Conservation (phyloP, 148 eudicot species). For the Vaccinium vitisidaea region DNA sequence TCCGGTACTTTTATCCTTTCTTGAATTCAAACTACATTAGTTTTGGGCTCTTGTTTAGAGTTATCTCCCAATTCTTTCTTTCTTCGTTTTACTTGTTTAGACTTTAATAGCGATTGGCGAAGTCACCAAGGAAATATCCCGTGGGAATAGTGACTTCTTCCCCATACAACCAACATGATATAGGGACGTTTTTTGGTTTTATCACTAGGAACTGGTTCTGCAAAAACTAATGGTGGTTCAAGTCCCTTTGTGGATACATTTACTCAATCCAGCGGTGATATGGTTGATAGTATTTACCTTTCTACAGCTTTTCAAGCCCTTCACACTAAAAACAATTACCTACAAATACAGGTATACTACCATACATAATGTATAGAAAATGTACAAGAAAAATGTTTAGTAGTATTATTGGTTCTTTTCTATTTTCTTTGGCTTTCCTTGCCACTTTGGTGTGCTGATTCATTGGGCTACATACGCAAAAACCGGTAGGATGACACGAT, state of each 20-base stretch:
- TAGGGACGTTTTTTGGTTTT: slow-evolving; percentile 31
- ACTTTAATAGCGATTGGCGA: slow-evolving; percentile 38
- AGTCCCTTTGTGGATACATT: slow-evolving; percentile 40
- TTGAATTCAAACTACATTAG: too few species aligned
- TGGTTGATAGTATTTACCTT: slow-evolving; percentile 47
- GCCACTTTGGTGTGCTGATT: not conserved
- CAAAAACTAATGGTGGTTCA: slow-evolving; percentile 24
- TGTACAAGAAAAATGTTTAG: not conserved
- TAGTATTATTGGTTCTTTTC: not conserved
- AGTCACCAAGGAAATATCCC: slow-evolving; percentile 36
- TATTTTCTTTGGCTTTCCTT: not conserved
- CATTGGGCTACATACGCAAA: not conserved
- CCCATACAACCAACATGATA: slow-evolving; percentile 21
- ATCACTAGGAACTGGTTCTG: slow-evolving; percentile 39
- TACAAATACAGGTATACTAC: slow-evolving; percentile 41
- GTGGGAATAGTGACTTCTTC: slow-evolving; percentile 31
- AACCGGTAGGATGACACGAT: slow-evolving; percentile 38
- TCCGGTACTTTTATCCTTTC: too few species aligned
- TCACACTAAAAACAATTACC: slow-evolving; percentile 36
- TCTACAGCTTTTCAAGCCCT: slow-evolving; percentile 32
- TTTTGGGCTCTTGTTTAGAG: too few species aligned
- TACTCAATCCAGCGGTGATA: slow-evolving; percentile 40
- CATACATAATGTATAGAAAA: not conserved
- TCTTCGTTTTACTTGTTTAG: slow-evolving; percentile 5
- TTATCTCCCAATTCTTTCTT: too few species aligned